Evolutionary conservation across 1,284 basidiomycete species (phyloP).

Genomic region (Sphagnurus paluster): DNA sequence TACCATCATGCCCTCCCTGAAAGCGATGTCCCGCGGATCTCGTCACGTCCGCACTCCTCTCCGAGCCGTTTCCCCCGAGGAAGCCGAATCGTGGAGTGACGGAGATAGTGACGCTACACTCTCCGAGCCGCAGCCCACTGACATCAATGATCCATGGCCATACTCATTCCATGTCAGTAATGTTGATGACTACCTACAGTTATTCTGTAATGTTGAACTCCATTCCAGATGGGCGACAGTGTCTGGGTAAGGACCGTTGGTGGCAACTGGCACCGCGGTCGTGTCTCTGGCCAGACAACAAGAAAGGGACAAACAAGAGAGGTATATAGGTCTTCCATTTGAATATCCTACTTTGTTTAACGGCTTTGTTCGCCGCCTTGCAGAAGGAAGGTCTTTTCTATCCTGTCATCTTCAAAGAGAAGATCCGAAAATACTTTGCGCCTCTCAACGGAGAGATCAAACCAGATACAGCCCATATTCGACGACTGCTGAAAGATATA

Average conservation of each 20-base stretch:
- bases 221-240: constrained; percentile 47
- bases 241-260: constrained; percentile 54
- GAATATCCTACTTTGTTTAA: background rate
- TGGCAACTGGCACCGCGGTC: constrained; percentile 51
- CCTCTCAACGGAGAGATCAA: constrained; percentile 66
- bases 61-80: constrained; percentile 33
- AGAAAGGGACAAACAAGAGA: constrained; percentile 43
- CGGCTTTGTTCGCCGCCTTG: background rate
- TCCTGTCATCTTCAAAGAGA: constrained; percentile 43
- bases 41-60: constrained; percentile 17
- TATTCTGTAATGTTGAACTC: too few species aligned
- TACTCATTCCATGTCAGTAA: constrained; percentile 51
- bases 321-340: constrained; percentile 29
- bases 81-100: constrained; percentile 36
- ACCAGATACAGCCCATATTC: constrained; percentile 45
- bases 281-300: constrained; percentile 43
- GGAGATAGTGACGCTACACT: constrained; percentile 33
- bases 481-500: constrained; percentile 41
- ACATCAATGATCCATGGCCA: constrained; percentile 53
- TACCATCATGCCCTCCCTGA: constrained; percentile 20
- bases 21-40: constrained; percentile 11
- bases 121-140: constrained; percentile 36
- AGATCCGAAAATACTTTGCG: constrained; percentile 55
- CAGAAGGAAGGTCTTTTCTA: constrained; percentile 52
- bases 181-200: too few species aligned